phyloP scores from a whole-genome alignment of 257 asterid species.

The Ocimum tenuiflorum region DNA sequence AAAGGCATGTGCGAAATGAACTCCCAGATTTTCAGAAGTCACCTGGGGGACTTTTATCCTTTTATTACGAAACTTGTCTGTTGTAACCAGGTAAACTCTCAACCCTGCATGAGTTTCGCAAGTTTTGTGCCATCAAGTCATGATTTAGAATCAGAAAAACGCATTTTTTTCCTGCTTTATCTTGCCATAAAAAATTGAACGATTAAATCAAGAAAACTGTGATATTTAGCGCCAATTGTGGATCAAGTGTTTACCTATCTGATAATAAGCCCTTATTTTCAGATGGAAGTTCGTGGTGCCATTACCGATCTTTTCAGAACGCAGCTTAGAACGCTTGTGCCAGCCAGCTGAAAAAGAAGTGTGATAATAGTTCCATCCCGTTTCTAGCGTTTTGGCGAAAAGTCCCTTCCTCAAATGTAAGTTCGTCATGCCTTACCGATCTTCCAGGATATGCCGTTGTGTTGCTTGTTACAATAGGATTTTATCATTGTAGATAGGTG shows the following conservation, averaged over 20 bases:
- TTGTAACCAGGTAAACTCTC: constrained; percentile 81
- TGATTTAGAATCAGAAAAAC: neutral
- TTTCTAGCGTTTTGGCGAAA: neutral
- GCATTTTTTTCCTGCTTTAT: neutral
- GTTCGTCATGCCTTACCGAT: neutral
- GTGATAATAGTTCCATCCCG: too few species aligned
- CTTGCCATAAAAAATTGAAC: neutral
- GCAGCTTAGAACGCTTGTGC: constrained; percentile 64
- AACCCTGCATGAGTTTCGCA: too few species aligned
- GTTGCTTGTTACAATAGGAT: constrained; percentile 33
- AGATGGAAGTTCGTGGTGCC: constrained; percentile 95
- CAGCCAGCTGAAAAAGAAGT: neutral
- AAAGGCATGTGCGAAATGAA: constrained; percentile 83
- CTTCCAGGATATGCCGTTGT: neutral
- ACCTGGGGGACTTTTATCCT: constrained; percentile 85
- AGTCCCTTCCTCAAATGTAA: neutral
- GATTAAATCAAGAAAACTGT: neutral
- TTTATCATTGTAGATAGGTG: constrained; percentile 6
- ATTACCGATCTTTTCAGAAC: constrained; percentile 67
- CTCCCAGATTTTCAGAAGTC: constrained; percentile 61
- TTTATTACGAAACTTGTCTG: constrained; percentile 83
- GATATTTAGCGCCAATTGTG: too few species aligned
- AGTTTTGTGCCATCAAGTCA: neutral
- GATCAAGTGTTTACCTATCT: neutral
- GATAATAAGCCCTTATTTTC: constrained; percentile 10